Evolutionary conservation across 768 basidiomycete species (phyloP), one percentile per base, ranked within the genome.

Genomic region (Sutorius australiensis): DNA sequence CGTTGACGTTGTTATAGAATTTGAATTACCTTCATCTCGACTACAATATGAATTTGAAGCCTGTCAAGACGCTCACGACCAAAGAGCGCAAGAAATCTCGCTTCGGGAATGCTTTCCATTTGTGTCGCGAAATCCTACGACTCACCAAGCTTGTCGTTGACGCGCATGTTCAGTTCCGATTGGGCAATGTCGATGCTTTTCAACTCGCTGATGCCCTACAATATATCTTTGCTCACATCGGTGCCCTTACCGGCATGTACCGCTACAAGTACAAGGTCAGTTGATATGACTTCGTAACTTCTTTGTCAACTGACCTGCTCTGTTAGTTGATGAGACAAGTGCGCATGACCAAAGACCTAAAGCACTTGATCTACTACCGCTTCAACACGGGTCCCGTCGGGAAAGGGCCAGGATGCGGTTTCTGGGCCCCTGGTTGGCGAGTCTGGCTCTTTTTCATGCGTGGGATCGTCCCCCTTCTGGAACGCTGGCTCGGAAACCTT

Each of bases 381-480:
- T 99, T 99, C 83, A 99, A 99, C 77, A 98, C 97, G 38, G 97
- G 97, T 56, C 97, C 97, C 56, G 97, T 99, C 45, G 97, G 97
- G 21, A 99, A 99, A 71, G 97, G 97, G 61, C 97, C 97, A 45
- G 97, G 97, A 61, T 92, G 91, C 65, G 97, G 97, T 53, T 98
- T 99, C 80, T 99, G 97, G 97, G 94, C 95, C 45, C 97, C 97
- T 32, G 97, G 97, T 34, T 99, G 97, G 97, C 82, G 97, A 51
- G 97, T 99, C 17, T 99, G 97, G 97, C 73, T 99, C 51, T 99
- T 98, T 78, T 99, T 99, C 80, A 90, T 99, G 86, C 86, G 97
- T 52, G 97, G 97, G 51, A 98, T 99, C 61, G 95, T 98, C 0
- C 97, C 97, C 11, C 81, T 99, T 16, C 82, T 99, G 12, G 95